These are phyloP conservation scores for Chaetomium fimeti DNA, from an alignment of 495 filamentous ascomycete species.

Conservation along the genomic window DNA sequence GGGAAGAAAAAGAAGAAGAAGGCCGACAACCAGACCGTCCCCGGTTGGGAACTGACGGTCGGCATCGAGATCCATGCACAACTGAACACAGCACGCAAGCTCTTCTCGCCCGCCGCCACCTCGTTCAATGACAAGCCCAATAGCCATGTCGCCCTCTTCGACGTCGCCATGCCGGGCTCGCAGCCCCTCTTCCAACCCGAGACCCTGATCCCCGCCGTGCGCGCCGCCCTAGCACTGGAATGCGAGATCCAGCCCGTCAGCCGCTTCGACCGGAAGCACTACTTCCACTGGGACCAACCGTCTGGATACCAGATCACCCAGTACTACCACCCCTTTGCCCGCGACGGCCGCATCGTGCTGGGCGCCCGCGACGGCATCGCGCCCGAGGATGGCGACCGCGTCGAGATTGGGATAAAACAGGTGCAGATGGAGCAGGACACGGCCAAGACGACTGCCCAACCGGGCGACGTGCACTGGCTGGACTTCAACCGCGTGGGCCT, in stretches of 20 bases:
- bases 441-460: slow-evolving; percentile 83
- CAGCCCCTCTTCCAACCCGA: slow-evolving; percentile 84
- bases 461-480: slow-evolving; percentile 68
- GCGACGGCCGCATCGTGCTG: slow-evolving; percentile 68
- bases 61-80: slow-evolving; percentile 98
- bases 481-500: slow-evolving; percentile 93
- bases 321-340: slow-evolving; percentile 85
- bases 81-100: slow-evolving; percentile 77
- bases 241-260: slow-evolving; percentile 74
- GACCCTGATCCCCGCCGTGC: slow-evolving; percentile 81
- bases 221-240: slow-evolving; percentile 80
- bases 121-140: slow-evolving; percentile 72
- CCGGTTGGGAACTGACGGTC: slow-evolving; percentile 84
- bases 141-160: slow-evolving; percentile 81
- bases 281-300: slow-evolving; percentile 98
- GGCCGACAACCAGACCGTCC: slow-evolving; percentile 50
- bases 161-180: slow-evolving; percentile 83
- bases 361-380: slow-evolving; percentile 77
- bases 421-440: slow-evolving; percentile 98
- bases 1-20: slow-evolving; percentile 46
- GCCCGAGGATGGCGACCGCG: slow-evolving; percentile 59
- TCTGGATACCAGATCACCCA: slow-evolving; percentile 97
- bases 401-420: slow-evolving; percentile 81
- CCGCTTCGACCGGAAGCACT: slow-evolving; percentile 93
- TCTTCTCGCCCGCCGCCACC: slow-evolving; percentile 75